Evolutionary conservation across 2,329 filamentous ascomycete genomes (phyloP).

Genomic region (Trichoderma endophyticum): DNA sequence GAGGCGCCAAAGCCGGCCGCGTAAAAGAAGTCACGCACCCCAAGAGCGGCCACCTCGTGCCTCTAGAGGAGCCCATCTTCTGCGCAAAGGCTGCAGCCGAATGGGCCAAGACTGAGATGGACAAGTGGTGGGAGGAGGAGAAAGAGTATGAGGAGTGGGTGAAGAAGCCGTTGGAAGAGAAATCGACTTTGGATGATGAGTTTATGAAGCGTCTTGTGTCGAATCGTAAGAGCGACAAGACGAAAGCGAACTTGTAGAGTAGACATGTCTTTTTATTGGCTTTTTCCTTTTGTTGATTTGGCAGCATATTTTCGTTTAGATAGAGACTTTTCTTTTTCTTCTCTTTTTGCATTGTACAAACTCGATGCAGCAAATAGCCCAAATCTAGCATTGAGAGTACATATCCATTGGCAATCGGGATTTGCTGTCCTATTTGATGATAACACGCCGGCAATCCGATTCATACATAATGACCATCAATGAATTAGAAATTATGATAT

Average conservation of each 20-base stretch:
- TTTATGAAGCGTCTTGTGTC: conserved; percentile 50
- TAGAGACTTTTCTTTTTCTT: not conserved
- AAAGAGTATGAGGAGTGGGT: conserved; percentile 55
- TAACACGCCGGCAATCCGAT: not conserved
- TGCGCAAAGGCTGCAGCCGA: conserved; percentile 59
- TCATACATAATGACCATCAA: not conserved
- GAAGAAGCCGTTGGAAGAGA: conserved; percentile 47
- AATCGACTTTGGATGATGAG: conserved; percentile 49
- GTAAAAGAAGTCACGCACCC: conserved; percentile 65
- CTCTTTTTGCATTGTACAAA: not conserved
- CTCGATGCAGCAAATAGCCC: not conserved
- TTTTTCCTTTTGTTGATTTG: not conserved
- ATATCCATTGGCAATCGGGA: too few species aligned
- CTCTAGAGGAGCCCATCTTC: conserved; percentile 70
- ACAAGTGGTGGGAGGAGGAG: conserved; percentile 56
- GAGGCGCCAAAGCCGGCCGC: conserved; percentile 59
- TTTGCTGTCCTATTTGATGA: not conserved
- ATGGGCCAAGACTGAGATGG: conserved; percentile 58
- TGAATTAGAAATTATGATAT: not conserved
- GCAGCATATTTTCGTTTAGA: not conserved
- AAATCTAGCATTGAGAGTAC: not conserved
- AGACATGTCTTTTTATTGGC: not conserved
- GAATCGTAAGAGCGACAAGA: conserved; percentile 13
- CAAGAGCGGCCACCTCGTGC: conserved; percentile 72
- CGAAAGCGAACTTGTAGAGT: conserved; percentile 17